Percentiles rank a stretch among this genome's conserved stretches.
phyloP scores from a whole-genome alignment of 2,329 filamentous ascomycete genomes.

The Raffaelea albimanens region DNA sequence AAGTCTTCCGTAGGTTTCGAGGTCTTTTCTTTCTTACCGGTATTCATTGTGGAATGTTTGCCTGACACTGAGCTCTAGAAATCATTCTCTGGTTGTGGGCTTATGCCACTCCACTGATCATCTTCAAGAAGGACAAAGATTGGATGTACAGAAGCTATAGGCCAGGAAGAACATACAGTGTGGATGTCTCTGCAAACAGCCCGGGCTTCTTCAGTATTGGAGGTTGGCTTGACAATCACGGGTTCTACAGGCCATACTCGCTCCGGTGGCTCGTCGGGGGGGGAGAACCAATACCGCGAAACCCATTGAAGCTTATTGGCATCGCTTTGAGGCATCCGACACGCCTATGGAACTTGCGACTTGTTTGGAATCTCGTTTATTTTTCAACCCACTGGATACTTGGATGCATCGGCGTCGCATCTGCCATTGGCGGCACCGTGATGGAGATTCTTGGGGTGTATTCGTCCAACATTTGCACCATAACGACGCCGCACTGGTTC shows the following conservation, averaged over 20 bases:
- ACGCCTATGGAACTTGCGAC: slow-evolving; percentile 4
- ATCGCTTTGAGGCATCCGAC: slow-evolving; percentile 1
- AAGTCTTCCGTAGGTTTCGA: slow-evolving; percentile 5
- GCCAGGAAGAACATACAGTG: no score
- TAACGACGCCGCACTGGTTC: slow-evolving; percentile 13
- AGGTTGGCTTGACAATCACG: slow-evolving; percentile 14
- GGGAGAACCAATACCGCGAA: background rate
- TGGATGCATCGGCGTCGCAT: slow-evolving; percentile 32
- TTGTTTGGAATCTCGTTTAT: slow-evolving; percentile 14
- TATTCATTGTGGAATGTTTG: background rate
- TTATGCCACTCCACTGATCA: slow-evolving; percentile 9
- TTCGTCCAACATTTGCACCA: slow-evolving; percentile 13
- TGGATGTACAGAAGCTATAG: no score
- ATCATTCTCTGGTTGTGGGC: slow-evolving; percentile 18
- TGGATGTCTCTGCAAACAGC: background rate
- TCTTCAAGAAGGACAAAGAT: background rate
- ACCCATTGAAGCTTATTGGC: background rate
- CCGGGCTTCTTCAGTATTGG: slow-evolving; percentile 8
- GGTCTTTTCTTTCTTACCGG: background rate
- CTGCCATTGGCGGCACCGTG: slow-evolving; percentile 15
- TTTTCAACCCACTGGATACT: slow-evolving; percentile 9
- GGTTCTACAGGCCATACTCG: slow-evolving; percentile 14
- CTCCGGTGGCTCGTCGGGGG: slow-evolving; percentile 9
- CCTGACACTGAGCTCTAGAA: slow-evolving; percentile 6
- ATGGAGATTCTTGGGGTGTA: slow-evolving; percentile 20